Conservation (phyloP, 2,329 filamentous ascomycete genomes). For the Epichloe elymi region DNA sequence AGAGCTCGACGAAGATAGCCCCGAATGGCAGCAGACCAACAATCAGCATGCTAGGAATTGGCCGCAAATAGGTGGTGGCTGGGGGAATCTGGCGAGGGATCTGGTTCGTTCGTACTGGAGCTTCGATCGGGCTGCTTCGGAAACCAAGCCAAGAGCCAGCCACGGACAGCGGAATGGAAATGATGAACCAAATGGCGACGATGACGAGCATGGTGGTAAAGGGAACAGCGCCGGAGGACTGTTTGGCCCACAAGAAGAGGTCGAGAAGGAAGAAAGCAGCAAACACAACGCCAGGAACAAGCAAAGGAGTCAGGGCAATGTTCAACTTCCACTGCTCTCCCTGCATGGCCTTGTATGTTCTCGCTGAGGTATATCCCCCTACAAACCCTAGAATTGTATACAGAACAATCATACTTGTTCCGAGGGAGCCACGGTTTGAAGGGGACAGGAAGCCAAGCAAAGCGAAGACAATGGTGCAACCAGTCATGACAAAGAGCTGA, state of each 20-base stretch:
- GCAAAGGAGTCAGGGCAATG: slow-evolving; percentile 73
- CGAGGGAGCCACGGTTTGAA: slow-evolving; percentile 86
- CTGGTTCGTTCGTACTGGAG: slow-evolving; percentile 90
- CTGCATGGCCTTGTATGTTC: slow-evolving; percentile 87
- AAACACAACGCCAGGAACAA: slow-evolving; percentile 82
- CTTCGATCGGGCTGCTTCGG: slow-evolving; percentile 54
- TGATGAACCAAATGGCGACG: slow-evolving; percentile 89
- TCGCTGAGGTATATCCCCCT: slow-evolving; percentile 83
- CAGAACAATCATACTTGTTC: slow-evolving; percentile 82
- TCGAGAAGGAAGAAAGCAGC: slow-evolving; percentile 83
- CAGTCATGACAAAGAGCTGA: slow-evolving; percentile 96
- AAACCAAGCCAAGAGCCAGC: slow-evolving; percentile 91
- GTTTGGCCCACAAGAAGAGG: slow-evolving; percentile 88
- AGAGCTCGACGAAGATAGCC: slow-evolving; percentile 95
- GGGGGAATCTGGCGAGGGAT: slow-evolving; percentile 97
- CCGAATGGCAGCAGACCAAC: slow-evolving; percentile 90
- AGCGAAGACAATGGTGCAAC: slow-evolving; percentile 84
- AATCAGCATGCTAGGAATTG: slow-evolving; percentile 79
- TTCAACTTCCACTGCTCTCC: slow-evolving; percentile 93
- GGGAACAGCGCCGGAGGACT: slow-evolving; percentile 85
- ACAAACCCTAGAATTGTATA: slow-evolving; percentile 90
- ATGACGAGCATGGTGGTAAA: slow-evolving; percentile 95
- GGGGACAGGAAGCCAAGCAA: slow-evolving; percentile 90
- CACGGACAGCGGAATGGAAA: slow-evolving; percentile 83
- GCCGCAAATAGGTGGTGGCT: slow-evolving; percentile 67